phyloP scores from a whole-genome alignment of 257 asterid genomes.

The Cynanchum wilfordii region DNA sequence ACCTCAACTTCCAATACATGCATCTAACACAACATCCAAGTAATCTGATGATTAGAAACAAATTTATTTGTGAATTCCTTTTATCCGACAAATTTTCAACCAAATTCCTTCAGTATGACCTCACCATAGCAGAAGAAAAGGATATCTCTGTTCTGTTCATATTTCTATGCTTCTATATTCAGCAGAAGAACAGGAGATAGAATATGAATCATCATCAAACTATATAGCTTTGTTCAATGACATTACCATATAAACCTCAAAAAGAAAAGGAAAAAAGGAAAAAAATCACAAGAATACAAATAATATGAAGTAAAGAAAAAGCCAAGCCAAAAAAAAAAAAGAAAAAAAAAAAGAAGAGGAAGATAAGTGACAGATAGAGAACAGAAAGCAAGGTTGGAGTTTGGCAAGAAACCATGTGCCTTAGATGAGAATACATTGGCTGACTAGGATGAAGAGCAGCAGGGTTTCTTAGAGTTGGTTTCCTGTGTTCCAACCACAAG shows the following conservation, averaged over 20 bases:
- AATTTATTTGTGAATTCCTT: not conserved
- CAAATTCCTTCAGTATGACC: not conserved
- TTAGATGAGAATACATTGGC: not conserved
- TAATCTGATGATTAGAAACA: not conserved
- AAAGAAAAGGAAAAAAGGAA: not conserved
- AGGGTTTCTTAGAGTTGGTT: constrained; percentile 45
- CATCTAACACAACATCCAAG: not conserved
- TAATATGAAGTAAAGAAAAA: not conserved
- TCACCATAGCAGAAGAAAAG: not conserved
- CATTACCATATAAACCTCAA: constrained; percentile 5
- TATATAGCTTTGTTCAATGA: not conserved
- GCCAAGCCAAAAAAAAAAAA: not conserved
- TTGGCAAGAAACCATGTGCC: not conserved
- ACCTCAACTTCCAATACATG: not conserved
- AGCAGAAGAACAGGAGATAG: not conserved
- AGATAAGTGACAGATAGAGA: not conserved
- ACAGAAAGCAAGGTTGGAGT: not conserved
- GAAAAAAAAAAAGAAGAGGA: not conserved
- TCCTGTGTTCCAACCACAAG: constrained; percentile 74
- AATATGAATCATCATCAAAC: not conserved
- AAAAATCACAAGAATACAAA: not conserved
- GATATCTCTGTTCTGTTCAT: too few relatives aligned
- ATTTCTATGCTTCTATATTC: not conserved
- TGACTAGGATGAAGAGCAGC: constrained; percentile 62
- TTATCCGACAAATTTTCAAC: not conserved